These are phyloP conservation scores for Podaxis rugospora DNA, from an alignment of 768 basidiomycete genomes.

Conservation along the genomic window DNA sequence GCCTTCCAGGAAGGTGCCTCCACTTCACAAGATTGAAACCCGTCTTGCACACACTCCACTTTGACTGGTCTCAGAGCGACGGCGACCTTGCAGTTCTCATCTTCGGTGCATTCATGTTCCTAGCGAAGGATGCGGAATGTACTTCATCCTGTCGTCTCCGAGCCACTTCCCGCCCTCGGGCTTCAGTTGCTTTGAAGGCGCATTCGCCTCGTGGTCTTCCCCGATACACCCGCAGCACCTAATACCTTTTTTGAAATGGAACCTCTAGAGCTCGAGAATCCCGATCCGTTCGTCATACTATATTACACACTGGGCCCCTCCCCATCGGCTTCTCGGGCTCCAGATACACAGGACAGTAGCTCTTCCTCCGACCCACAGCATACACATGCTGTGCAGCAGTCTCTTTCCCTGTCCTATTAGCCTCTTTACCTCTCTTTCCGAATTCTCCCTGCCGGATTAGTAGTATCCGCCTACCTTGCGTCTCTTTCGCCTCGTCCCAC, in stretches of 20 bases:
- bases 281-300: neutral
- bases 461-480: neutral
- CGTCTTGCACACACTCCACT: conserved; percentile 10
- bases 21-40: conserved; percentile 6
- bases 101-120: conserved; percentile 1
- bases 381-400: neutral
- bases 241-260: neutral
- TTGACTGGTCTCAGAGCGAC: neutral
- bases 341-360: neutral
- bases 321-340: neutral
- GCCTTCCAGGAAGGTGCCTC: neutral
- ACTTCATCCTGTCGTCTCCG: neutral
- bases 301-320: neutral
- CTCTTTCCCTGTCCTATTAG: neutral
- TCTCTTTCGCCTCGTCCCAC: neutral
- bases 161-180: no score
- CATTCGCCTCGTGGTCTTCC: conserved; percentile 7
- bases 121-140: conserved; percentile 10
- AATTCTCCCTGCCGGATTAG: neutral
- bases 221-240: conserved; percentile 9
- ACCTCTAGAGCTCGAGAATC: conserved; percentile 8
- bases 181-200: neutral
- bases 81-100: conserved; percentile 5
- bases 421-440: neutral
- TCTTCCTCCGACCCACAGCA: neutral